These are phyloP conservation scores for Starmerella sirachaensis DNA, from an alignment of 805 yeast genomes.

Conservation along the genomic window DNA sequence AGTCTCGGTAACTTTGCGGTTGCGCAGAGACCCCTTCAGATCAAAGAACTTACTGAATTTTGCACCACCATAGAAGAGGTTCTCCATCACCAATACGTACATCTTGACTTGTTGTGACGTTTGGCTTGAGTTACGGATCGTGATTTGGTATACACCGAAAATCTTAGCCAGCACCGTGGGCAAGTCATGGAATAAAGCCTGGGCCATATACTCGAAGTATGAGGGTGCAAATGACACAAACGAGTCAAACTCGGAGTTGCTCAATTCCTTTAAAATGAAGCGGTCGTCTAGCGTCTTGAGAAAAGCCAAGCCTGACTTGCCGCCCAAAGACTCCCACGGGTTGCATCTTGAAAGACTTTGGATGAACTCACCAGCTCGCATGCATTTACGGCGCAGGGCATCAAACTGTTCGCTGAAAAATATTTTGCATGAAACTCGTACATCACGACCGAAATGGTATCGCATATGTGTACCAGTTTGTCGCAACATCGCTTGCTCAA, in stretches of 20 bases:
- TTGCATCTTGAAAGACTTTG: constrained; percentile 88
- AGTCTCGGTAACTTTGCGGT: constrained; percentile 91
- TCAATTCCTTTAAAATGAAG: constrained; percentile 76
- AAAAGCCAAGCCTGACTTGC: constrained; percentile 91
- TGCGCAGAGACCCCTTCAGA: constrained; percentile 94
- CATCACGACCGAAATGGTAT: constrained; percentile 84
- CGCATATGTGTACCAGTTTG: constrained; percentile 81
- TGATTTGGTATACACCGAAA: constrained; percentile 90
- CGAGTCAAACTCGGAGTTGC: constrained; percentile 81
- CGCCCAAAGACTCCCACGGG: constrained; percentile 93
- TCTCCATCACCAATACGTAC: constrained; percentile 94
- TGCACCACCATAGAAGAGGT: constrained; percentile 72
- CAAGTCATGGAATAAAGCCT: constrained; percentile 84
- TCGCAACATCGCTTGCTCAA: constrained; percentile 65
- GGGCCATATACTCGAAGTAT: constrained; percentile 90
- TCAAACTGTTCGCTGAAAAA: constrained; percentile 95
- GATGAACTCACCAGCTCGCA: constrained; percentile 58
- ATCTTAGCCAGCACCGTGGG: constrained; percentile 92
- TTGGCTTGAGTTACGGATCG: constrained; percentile 64
- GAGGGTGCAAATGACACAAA: constrained; percentile 93
- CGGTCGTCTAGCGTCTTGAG: constrained; percentile 85
- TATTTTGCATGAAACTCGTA: constrained; percentile 79
- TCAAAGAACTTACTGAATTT: constrained; percentile 82
- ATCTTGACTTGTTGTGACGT: constrained; percentile 61
- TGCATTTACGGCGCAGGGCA: constrained; percentile 79